A percentile compares a stretch with the other conserved stretches of the same genome.
These are phyloP conservation scores for Wickerhamomyces silvicola DNA, from an alignment of 805 yeast species.

Conservation along the genomic window DNA sequence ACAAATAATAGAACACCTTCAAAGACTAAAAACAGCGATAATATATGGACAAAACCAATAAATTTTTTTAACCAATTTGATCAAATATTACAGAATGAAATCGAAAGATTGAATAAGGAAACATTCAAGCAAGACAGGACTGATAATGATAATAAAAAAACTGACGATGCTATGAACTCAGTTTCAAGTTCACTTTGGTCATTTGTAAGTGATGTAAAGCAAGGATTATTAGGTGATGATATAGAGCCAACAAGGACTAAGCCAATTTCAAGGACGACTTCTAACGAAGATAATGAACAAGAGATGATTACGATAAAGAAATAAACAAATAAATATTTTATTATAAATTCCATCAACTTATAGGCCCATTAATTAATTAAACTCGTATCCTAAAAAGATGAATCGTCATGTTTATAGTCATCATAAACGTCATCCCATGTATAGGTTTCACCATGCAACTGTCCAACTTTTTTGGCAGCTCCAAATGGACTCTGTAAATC, in stretches of 20 bases:
- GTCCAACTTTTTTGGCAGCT: slow-evolving; percentile 15
- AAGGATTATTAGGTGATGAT: slow-evolving; percentile 32
- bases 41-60: slow-evolving; percentile 48
- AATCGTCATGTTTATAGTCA: slow-evolving; percentile 21
- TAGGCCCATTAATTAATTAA: background rate
- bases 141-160: slow-evolving; percentile 1
- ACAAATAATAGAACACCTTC: slow-evolving; percentile 1
- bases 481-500: slow-evolving; percentile 19
- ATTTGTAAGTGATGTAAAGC: slow-evolving; percentile 43
- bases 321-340: slow-evolving; percentile 1
- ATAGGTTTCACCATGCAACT: slow-evolving; percentile 14
- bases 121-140: slow-evolving; percentile 5
- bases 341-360: background rate
- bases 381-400: slow-evolving; percentile 12
- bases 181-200: slow-evolving; percentile 42
- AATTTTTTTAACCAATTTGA: slow-evolving; percentile 63
- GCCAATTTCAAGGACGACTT: too few species aligned
- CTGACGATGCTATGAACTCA: slow-evolving; percentile 26
- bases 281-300: slow-evolving; percentile 10
- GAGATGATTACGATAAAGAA: slow-evolving; percentile 18
- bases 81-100: slow-evolving; percentile 55
- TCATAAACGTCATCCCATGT: slow-evolving; percentile 26
- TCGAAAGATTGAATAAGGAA: slow-evolving; percentile 41
- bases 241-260: slow-evolving; percentile 8
- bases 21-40: slow-evolving; percentile 13